Percentiles rank a stretch among this genome's conserved stretches.
phyloP scores from a whole-genome alignment of 352 stramenopile genomes.

The Globisporangium viniferum region DNA sequence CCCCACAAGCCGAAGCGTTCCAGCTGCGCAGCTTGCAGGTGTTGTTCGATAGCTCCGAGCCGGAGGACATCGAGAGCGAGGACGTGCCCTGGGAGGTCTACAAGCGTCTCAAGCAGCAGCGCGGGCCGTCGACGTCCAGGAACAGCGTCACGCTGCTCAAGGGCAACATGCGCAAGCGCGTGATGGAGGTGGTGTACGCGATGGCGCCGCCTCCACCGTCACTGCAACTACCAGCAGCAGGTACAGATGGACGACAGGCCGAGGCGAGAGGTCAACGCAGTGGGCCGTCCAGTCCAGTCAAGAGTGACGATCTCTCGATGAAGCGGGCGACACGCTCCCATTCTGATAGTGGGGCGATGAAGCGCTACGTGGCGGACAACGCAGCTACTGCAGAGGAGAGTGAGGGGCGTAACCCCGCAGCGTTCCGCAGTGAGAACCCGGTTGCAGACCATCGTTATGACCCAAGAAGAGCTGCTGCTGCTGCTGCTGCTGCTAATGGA shows the following conservation, averaged over 20 bases:
- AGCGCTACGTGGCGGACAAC: slow-evolving; percentile 9
- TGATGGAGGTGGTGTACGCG: slow-evolving; percentile 32
- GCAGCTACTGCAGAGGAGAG: neutral
- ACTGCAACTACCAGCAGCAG: neutral
- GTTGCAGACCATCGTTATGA: neutral
- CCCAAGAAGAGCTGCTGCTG: neutral
- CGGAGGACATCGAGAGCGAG: slow-evolving; percentile 71
- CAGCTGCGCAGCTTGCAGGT: slow-evolving; percentile 61
- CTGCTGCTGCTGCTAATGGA: neutral
- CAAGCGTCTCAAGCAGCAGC: slow-evolving; percentile 69
- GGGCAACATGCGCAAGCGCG: slow-evolving; percentile 56
- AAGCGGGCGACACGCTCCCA: slow-evolving; percentile 35
- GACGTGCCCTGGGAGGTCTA: slow-evolving; percentile 79
- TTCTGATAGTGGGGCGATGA: slow-evolving; percentile 42
- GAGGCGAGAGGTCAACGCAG: neutral
- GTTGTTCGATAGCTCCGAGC: slow-evolving; percentile 46
- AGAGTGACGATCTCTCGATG: slow-evolving; percentile 9
- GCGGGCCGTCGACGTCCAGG: slow-evolving; percentile 46
- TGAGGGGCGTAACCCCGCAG: neutral
- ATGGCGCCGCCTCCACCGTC: neutral
- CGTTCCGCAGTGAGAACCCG: neutral
- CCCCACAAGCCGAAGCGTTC: slow-evolving; percentile 32
- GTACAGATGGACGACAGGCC: neutral
- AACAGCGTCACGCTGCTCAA: slow-evolving; percentile 68
- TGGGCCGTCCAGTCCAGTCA: slow-evolving; percentile 2